phyloP scores from a whole-genome alignment of 768 basidiomycete species.

The Lentinula edodes region DNA sequence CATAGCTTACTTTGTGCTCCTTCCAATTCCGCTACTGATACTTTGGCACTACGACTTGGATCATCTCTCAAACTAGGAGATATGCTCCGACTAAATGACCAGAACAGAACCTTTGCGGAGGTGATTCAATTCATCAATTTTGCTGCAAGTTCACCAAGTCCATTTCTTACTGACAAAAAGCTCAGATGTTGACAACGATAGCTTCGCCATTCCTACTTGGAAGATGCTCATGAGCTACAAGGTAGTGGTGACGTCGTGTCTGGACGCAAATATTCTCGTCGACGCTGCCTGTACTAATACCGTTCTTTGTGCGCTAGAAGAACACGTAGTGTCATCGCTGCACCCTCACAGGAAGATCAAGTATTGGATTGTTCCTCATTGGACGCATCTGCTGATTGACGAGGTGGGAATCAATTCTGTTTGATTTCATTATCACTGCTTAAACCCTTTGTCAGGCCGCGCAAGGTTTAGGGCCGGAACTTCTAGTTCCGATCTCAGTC shows the following conservation, averaged over 20 bases:
- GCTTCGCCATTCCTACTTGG: slow-evolving; percentile 41
- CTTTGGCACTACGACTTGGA: slow-evolving; percentile 34
- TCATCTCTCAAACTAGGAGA: slow-evolving; percentile 32
- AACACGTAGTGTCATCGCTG: slow-evolving; percentile 26
- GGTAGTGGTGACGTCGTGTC: slow-evolving; percentile 41
- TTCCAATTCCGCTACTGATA: no score
- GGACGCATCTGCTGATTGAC: slow-evolving; percentile 49
- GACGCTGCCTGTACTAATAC: slow-evolving; percentile 40
- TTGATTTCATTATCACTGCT: not conserved
- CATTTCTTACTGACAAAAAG: no score
- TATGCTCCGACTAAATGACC: slow-evolving; percentile 45
- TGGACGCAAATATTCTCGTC: slow-evolving; percentile 40
- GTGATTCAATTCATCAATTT: slow-evolving; percentile 39
- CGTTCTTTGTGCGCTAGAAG: slow-evolving; percentile 33
- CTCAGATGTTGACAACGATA: slow-evolving; percentile 40
- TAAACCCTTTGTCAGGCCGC: slow-evolving; percentile 31
- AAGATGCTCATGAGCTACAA: slow-evolving; percentile 38
- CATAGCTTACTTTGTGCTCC: no score
- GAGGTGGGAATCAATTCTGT: slow-evolving; percentile 25
- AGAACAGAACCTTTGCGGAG: slow-evolving; percentile 44
- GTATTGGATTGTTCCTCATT: slow-evolving; percentile 28
- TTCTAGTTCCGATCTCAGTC: slow-evolving; percentile 44
- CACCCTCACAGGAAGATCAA: slow-evolving; percentile 33
- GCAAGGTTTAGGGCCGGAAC: slow-evolving; percentile 48
- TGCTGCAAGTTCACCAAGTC: slow-evolving; percentile 31